Evolutionary conservation across 2,329 filamentous ascomycete genomes (phyloP), one percentile per base, ranked within the genome.

Genomic region (Chlorencoelia australis): DNA sequence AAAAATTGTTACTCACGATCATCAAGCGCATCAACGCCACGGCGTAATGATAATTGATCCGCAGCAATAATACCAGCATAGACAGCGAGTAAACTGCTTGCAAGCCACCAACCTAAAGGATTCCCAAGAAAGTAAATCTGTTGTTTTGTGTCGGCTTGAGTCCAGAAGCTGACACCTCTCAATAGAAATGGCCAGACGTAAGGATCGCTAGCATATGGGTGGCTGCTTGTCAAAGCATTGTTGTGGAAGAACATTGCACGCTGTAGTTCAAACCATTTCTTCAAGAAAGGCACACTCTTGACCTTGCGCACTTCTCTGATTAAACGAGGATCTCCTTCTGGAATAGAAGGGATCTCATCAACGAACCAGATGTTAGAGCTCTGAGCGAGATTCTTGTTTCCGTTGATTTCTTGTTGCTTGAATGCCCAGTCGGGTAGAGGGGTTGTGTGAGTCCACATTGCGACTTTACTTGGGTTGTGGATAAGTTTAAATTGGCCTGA

Each of bases 221-320:
- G 91, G 58, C 85, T 94, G 66, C 87, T 93, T 29, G 91, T 98
- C 57, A 98, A 68, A 53, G 93, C 89, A 62, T 88, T 96, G 73
- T 98, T 98, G 71, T 98, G 91, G 73, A 83, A 89, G 73, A 98
- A 98, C 88, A 98, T 98, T 52, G 88, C 86, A 33, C 89, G 78
- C 64, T 98, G 91, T 40, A 98, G 73, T 67, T 98, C 91, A 47
- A 95, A 76, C 71, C 89, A 98, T 67, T 98, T 98, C 55, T 74
- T 76, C 48, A 95, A 65, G 72, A 98, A 98, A 13, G 88, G 79
- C 54, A 96, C 60, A 14, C 69, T 69, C 69, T 93, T 95, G 56
- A 89, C 73, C 64, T 89, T 72, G 52, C 78, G 79, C 53, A 79
- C 73, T 44, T 84, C 73, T 66, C 82, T 91, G 41, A 76, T 65